These are phyloP conservation scores for Yarrowia sp. DNA, from an alignment of 805 yeast genomes.

Conservation along the genomic window DNA sequence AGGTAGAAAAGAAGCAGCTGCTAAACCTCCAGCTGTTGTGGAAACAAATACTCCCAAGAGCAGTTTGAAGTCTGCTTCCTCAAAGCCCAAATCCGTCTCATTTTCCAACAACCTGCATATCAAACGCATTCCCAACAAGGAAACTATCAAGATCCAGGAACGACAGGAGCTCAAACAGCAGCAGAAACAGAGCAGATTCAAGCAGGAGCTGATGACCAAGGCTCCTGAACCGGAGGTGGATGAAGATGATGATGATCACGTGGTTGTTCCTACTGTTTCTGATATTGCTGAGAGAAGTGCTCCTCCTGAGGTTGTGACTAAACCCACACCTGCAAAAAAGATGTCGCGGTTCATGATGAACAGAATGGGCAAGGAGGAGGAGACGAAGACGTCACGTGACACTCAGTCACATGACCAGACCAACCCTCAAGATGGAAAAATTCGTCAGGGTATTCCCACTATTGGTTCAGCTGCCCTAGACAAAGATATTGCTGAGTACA, in stretches of 20 bases:
- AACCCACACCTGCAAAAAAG: not conserved
- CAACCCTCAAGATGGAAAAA: not conserved
- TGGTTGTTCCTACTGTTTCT: not conserved
- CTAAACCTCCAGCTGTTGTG: not conserved
- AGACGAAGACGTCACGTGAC: not conserved
- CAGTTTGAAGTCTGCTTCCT: not conserved
- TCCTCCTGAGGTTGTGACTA: not conserved
- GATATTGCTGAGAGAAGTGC: constrained; percentile 1
- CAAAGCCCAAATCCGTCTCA: constrained; percentile 5
- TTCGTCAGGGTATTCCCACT: not conserved
- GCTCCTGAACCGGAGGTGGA: not conserved
- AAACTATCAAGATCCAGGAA: constrained; percentile 16
- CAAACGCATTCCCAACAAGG: constrained; percentile 24
- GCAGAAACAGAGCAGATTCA: constrained; percentile 6
- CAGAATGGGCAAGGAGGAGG: not conserved
- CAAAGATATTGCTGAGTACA: not conserved
- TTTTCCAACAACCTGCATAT: constrained; percentile 15
- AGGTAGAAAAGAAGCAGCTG: not conserved
- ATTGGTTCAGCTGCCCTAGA: not conserved
- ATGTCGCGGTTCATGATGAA: constrained; percentile 15
- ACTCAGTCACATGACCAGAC: constrained; percentile 7
- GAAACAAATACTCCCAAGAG: not conserved
- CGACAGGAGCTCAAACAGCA: constrained; percentile 5
- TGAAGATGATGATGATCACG: not conserved
- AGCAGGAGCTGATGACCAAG: not conserved